phyloP scores from a whole-genome alignment of 2,329 filamentous ascomycete genomes.

The Ceratocystiopsis sp. region DNA sequence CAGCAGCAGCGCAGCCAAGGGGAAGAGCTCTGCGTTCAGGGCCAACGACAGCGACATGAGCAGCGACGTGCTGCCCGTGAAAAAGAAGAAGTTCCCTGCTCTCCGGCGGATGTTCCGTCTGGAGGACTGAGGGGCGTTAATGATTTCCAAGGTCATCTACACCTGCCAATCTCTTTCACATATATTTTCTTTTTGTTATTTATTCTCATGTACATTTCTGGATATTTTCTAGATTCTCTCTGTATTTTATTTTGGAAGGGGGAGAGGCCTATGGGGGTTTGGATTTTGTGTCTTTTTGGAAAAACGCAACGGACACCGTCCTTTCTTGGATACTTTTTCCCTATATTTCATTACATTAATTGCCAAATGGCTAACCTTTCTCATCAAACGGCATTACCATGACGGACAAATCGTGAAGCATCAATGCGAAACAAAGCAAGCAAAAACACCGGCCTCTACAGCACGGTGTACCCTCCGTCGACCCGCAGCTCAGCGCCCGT shows the following conservation, averaged over 20 bases:
- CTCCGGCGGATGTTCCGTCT: slow-evolving; percentile 48
- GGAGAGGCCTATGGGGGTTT: not conserved
- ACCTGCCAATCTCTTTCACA: not conserved
- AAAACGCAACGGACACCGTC: not conserved
- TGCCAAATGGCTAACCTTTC: not conserved
- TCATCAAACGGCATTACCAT: not conserved
- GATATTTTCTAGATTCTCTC: not conserved
- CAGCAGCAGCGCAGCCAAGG: not conserved
- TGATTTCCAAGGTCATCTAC: not conserved
- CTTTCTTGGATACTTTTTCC: not conserved
- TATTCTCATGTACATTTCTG: not conserved
- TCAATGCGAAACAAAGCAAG: not conserved
- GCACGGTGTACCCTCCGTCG: slow-evolving; percentile 66
- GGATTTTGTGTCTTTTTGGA: not conserved
- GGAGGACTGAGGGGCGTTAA: slow-evolving; percentile 17
- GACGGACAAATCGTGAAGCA: not conserved
- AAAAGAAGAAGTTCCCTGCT: slow-evolving; percentile 51
- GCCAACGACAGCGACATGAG: too few species aligned
- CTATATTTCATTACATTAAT: not conserved
- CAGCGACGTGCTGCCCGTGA: slow-evolving; percentile 11
- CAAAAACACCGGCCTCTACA: not conserved
- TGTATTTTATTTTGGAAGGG: not conserved
- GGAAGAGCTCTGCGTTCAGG: too few species aligned
- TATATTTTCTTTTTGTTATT: not conserved
- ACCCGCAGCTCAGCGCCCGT: slow-evolving; percentile 61